Base-by-base conservation (phyloP, 768 basidiomycete genomes). In the Tephrocybe sp. region DNA sequence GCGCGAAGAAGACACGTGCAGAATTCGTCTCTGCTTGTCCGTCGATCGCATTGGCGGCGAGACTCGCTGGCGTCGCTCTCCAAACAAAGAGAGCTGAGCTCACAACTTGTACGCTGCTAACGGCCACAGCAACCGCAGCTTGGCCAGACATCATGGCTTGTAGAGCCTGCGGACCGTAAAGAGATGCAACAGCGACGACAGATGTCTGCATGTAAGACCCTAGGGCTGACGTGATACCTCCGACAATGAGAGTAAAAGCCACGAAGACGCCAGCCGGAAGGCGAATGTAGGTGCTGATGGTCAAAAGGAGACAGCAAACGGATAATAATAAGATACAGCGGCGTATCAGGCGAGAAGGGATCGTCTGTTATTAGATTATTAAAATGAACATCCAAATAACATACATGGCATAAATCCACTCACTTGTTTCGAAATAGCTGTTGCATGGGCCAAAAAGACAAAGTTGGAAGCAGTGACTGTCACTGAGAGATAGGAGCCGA, bases 101-200 rank as follows among this genome's bases (percentile, higher is more conserved):
- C 27, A 83, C 53, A 7, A 92, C 77, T 59, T 94, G 91, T 0
- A 91, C 83, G 1, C 74, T 71, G 46, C 89, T 91, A 53, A 94
- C 84, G 1, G 81, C 82, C n/a, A 95, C 89, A 0, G 85, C 92
- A 1, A 93, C 81, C 0, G 87, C 89, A 0, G 88, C 92, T 67
- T 94, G 90, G 9, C 91, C 92, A 2, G 90, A 82, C 75, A 94
- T 80, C 63, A 89, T 72, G 21, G 81, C 73, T 63, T 93, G 87
- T 44, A 94, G 77, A 11, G 83, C 83, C 6, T 75, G 64, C 2
- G 83, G 77, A 0, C 92, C 93, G 56, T 92, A 89, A 4, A 92
- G 69, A 0, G 90, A 84, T 2, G 91, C 89, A n/a, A 90, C 77
- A 0, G 87, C 90, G 25, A 90, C 79, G 35, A 87, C 76, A 9